Evolutionary conservation across 192 early-diverging fungal species (phyloP).

Genomic region (Entomortierella lignicola): DNA sequence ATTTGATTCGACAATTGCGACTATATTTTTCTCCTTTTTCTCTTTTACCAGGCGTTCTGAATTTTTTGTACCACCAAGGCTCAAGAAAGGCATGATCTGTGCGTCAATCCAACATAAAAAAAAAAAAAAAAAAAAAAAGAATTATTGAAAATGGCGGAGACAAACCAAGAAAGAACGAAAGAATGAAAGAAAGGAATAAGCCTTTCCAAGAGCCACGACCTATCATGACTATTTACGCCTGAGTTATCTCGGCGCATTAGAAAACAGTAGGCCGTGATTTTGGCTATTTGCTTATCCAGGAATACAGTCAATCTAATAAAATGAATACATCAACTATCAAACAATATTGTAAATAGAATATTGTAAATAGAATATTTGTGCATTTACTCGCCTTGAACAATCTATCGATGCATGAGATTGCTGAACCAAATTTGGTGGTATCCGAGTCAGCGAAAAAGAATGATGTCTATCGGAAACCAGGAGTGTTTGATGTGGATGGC

Average conservation of each 20-base stretch:
- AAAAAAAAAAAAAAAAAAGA: neutral
- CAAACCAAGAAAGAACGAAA: neutral
- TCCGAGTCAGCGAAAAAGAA: neutral
- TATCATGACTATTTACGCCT: neutral
- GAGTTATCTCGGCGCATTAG: neutral
- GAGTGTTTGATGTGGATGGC: conserved; percentile 45
- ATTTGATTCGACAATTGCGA: neutral
- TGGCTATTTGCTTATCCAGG: neutral
- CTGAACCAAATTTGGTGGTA: too few species aligned
- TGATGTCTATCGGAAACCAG: conserved; percentile 18
- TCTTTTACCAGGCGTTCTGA: neutral
- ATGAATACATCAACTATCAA: too few species aligned
- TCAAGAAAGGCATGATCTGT: too few species aligned
- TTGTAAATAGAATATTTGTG: too few species aligned
- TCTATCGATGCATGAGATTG: too few species aligned
- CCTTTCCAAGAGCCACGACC: neutral
- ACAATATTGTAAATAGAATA: too few species aligned
- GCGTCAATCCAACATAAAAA: neutral
- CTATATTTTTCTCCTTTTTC: neutral
- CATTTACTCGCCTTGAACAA: too few species aligned
- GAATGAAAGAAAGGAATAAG: neutral
- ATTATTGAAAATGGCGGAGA: neutral
- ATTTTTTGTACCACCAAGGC: neutral
- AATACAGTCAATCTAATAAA: too few species aligned
- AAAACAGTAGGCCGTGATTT: neutral